Evolutionary conservation across 75 land plant species (phyloP).

Genomic region (Selaginella moellendorffii): DNA sequence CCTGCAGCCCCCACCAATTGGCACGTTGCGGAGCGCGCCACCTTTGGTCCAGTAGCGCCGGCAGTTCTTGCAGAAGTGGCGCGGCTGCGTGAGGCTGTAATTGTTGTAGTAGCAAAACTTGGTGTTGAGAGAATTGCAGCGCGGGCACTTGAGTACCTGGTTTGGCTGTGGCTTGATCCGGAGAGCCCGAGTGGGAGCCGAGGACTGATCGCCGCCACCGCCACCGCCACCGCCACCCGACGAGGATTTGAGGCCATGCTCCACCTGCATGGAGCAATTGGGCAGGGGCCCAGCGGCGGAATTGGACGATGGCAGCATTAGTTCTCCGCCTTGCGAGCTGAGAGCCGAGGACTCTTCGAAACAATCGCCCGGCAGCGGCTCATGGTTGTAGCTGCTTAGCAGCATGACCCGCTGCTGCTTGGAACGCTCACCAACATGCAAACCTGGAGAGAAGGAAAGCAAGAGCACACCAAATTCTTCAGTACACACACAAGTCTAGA

Average conservation of each 20-base stretch:
- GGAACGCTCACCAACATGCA: too few relatives aligned
- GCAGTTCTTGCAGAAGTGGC: slow-evolving; percentile 31
- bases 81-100: slow-evolving; percentile 25
- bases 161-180: slow-evolving; percentile 20
- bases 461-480: too few relatives aligned
- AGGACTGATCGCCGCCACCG: too few relatives aligned
- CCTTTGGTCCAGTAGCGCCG: slow-evolving; percentile 28
- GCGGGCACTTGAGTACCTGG: slow-evolving; percentile 22
- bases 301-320: too few relatives aligned
- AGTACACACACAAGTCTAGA: too few relatives aligned
- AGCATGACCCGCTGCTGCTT: neutral
- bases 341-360: neutral
- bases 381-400: neutral
- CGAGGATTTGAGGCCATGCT: neutral
- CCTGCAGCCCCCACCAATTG: slow-evolving; percentile 23
- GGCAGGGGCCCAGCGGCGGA: neutral
- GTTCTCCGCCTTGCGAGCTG: too few relatives aligned
- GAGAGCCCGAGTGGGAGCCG: neutral
- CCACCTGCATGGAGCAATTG: neutral
- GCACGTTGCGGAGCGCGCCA: slow-evolving; percentile 23
- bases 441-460: too few relatives aligned
- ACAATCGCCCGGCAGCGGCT: neutral
- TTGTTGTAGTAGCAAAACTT: slow-evolving; percentile 34
- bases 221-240: too few relatives aligned
- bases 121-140: slow-evolving; percentile 22